Evolutionary conservation across 352 stramenopile species (phyloP).

Genomic region (Plasmopara muralis): DNA sequence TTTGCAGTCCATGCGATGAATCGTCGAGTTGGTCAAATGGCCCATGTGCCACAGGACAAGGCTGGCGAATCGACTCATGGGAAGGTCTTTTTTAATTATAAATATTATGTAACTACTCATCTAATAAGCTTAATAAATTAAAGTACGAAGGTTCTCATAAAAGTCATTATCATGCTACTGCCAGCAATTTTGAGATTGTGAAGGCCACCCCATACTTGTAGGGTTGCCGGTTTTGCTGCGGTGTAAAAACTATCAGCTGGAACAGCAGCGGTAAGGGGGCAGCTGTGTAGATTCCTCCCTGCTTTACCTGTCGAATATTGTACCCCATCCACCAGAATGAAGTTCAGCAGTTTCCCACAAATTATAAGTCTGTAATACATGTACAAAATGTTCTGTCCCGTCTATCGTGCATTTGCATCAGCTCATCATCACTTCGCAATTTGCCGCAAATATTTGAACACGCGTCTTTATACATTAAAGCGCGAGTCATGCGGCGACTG

Average conservation of each 20-base stretch:
- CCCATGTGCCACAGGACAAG: not conserved
- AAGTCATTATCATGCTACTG: not conserved
- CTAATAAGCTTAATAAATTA: not conserved
- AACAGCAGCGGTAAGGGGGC: not conserved
- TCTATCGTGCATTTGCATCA: slow-evolving; percentile 10
- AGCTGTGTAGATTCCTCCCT: too few relatives aligned
- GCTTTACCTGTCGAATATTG: too few relatives aligned
- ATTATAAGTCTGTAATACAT: not conserved
- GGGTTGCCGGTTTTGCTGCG: not conserved
- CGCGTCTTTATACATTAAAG: not conserved
- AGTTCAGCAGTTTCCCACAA: slow-evolving; percentile 5
- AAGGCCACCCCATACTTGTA: not conserved
- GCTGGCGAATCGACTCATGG: not conserved
- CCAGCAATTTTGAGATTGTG: not conserved
- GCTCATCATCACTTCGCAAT: slow-evolving; percentile 22
- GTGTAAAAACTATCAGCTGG: not conserved
- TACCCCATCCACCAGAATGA: not conserved
- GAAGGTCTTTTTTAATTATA: not conserved
- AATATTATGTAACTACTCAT: not conserved
- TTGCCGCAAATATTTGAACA: slow-evolving; percentile 5
- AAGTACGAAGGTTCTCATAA: not conserved
- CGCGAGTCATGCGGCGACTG: slow-evolving; percentile 22
- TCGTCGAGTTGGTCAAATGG: not conserved
- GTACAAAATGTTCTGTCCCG: slow-evolving; percentile 8
- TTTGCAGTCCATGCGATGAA: slow-evolving; percentile 13